These are phyloP conservation scores for Friedmanniomyces endolithicus DNA, from an alignment of 495 filamentous ascomycete genomes.

Conservation along the genomic window DNA sequence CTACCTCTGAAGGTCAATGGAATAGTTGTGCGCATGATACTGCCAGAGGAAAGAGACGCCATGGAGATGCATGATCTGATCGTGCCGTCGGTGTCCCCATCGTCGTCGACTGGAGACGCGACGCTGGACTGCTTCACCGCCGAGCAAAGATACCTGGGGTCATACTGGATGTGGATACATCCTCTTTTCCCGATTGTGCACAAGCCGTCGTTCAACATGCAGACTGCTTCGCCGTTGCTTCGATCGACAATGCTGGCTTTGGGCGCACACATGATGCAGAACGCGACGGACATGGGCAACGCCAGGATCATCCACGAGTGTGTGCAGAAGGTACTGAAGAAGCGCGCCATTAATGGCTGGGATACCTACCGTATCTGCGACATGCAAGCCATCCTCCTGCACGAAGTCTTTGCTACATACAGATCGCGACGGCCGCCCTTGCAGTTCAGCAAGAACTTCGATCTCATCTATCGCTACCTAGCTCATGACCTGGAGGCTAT, in stretches of 20 bases:
- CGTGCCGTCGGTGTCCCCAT: not conserved
- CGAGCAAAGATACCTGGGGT: constrained; percentile 30
- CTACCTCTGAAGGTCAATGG: not conserved
- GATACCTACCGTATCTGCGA: constrained; percentile 24
- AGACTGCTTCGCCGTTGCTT: constrained; percentile 28
- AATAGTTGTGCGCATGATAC: not conserved
- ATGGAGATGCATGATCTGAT: constrained; percentile 9
- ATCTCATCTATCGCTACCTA: constrained; percentile 21
- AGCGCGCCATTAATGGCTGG: constrained; percentile 20
- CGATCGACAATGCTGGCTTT: constrained; percentile 33
- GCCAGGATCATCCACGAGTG: constrained; percentile 29
- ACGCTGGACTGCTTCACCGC: not conserved
- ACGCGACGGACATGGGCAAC: constrained; percentile 27
- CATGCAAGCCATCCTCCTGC: constrained; percentile 26
- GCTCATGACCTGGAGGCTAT: constrained; percentile 16
- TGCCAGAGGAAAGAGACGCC: constrained; percentile 9
- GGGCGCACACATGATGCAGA: constrained; percentile 31
- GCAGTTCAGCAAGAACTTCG: constrained; percentile 24
- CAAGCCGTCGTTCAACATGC: constrained; percentile 27
- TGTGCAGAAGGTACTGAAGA: constrained; percentile 30
- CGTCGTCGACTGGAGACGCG: not conserved
- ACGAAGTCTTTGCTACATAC: constrained; percentile 28
- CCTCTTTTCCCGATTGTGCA: constrained; percentile 34
- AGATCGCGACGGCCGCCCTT: constrained; percentile 24
- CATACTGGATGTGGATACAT: constrained; percentile 35